Conservation (phyloP, 176 grass and related monocot species). For the Calamus simplicifolius region DNA sequence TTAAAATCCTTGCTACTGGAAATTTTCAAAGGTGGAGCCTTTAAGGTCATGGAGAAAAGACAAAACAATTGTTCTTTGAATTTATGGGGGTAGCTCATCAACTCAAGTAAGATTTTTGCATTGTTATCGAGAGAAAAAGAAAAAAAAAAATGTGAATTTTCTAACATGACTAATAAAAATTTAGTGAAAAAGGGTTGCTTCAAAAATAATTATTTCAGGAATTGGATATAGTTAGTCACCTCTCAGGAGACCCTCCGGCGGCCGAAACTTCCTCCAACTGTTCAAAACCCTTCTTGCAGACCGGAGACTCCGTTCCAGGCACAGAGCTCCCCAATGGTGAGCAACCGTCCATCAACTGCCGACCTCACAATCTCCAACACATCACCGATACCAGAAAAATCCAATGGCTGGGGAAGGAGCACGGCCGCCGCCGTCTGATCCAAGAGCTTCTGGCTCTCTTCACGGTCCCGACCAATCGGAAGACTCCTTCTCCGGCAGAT, state of each 20-base stretch:
- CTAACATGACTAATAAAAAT: no score
- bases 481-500: constrained; percentile 28
- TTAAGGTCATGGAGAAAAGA: no score
- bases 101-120: no score
- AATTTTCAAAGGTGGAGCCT: no score
- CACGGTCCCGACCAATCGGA: constrained; percentile 32
- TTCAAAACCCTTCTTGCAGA: constrained; percentile 32
- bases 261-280: constrained; percentile 23
- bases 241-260: constrained; percentile 3
- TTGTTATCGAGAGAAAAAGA: no score
- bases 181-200: no score
- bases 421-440: constrained; percentile 40
- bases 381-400: constrained; percentile 44
- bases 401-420: constrained; percentile 16
- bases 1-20: no score
- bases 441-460: constrained; percentile 53
- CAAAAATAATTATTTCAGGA: no score
- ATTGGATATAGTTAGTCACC: background rate
- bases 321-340: constrained; percentile 45
- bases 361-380: constrained; percentile 32
- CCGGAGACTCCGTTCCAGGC: constrained; percentile 28
- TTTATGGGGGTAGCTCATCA: no score
- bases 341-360: constrained; percentile 28
- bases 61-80: no score
- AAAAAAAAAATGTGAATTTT: no score